phyloP scores from a whole-genome alignment of 768 basidiomycete species.

The Amanita molliuscula region DNA sequence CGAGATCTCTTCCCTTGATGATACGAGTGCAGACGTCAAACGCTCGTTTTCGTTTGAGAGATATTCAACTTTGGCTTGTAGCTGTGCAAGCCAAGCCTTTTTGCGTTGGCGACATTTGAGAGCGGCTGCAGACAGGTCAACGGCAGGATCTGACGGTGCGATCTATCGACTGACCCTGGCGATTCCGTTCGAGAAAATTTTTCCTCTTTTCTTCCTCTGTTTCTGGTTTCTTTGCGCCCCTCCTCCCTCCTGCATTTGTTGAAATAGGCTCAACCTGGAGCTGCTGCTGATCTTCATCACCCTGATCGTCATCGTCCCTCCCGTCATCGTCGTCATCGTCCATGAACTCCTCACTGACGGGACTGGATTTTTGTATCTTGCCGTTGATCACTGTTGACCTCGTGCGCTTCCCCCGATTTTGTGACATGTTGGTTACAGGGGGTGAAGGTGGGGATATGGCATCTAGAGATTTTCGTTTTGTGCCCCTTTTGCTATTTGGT shows the following conservation, averaged over 20 bases:
- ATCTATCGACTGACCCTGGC: conserved; percentile 63
- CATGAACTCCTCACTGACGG: conserved; percentile 24
- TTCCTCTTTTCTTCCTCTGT: conserved; percentile 97
- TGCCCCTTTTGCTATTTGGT: conserved; percentile 38
- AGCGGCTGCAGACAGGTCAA: conserved; percentile 49
- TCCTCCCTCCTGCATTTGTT: conserved; percentile 11
- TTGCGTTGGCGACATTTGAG: conserved; percentile 99
- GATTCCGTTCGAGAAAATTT: conserved; percentile 94
- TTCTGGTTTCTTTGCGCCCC: conserved; percentile 65
- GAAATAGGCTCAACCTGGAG: conserved; percentile 17
- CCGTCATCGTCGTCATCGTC: conserved; percentile 33
- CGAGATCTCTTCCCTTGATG: conserved; percentile 86
- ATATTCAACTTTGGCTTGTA: conserved; percentile 91
- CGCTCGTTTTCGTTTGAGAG: conserved; percentile 93
- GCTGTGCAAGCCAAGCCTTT: conserved; percentile 90
- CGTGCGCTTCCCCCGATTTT: conserved; percentile 27
- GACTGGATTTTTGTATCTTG: conserved; percentile 22
- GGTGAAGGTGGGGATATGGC: conserved; percentile 27
- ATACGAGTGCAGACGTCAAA: conserved; percentile 75
- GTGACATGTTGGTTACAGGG: conserved; percentile 14
- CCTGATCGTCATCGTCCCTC: conserved; percentile 19
- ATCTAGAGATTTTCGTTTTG: conserved; percentile 66
- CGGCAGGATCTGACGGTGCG: background rate
- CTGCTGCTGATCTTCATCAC: background rate
- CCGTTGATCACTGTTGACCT: conserved; percentile 17